phyloP scores from a whole-genome alignment of 306 rosid species.

The Ceratonia siliqua region DNA sequence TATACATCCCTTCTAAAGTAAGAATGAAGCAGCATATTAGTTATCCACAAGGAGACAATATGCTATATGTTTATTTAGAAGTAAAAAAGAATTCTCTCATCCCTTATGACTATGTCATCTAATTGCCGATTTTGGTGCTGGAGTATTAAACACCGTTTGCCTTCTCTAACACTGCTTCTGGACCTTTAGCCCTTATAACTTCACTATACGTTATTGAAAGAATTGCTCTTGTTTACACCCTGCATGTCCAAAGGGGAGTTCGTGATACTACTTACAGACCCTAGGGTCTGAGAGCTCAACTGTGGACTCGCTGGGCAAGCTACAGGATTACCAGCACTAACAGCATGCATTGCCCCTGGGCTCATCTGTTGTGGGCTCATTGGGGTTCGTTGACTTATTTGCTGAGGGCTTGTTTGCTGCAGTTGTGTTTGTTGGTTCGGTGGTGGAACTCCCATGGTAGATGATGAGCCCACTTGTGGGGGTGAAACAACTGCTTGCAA shows the following conservation, averaged over 20 bases:
- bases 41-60: conserved; percentile 14
- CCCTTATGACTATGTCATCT: background rate
- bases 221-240: conserved; percentile 86
- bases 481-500: conserved; percentile 84
- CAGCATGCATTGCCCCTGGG: conserved; percentile 83
- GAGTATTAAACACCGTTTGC: conserved; percentile 5
- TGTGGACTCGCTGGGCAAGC: conserved; percentile 96
- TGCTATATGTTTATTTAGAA: conserved; percentile 29
- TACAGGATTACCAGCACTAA: conserved; percentile 87
- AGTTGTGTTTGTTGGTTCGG: conserved; percentile 68
- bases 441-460: conserved; percentile 77
- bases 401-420: conserved; percentile 90
- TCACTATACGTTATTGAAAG: conserved; percentile 61
- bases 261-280: conserved; percentile 65
- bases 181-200: conserved; percentile 12
- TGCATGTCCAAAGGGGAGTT: conserved; percentile 96
- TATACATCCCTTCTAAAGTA: conserved; percentile 6
- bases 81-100: background rate
- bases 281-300: conserved; percentile 93
- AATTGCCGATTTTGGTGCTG: conserved; percentile 5
- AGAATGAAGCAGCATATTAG: background rate
- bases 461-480: conserved; percentile 90
- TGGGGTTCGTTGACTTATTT: conserved; percentile 88
- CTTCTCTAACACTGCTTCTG: background rate
- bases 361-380: conserved; percentile 94